Percentiles rank a stretch among this genome's conserved stretches.
Evolutionary conservation across 352 stramenopile genomes (phyloP).

Genomic region (Peronosclerospora sorghi): DNA sequence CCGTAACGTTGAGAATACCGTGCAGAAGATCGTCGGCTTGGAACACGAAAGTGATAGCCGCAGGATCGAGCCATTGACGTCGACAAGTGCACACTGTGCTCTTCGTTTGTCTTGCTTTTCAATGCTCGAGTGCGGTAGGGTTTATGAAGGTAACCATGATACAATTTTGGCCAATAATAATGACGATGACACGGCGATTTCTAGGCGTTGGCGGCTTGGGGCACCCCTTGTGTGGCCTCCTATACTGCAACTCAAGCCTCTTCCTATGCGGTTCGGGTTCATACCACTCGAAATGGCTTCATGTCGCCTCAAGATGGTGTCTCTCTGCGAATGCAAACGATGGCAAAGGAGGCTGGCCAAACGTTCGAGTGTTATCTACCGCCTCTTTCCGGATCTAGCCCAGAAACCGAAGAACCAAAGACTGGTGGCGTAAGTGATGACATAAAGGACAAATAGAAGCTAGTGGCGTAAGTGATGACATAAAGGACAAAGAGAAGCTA

Average conservation of each 20-base stretch:
- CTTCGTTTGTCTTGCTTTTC: too few species aligned
- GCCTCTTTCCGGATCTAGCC: slow-evolving; percentile 5
- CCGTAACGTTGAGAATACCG: too few species aligned
- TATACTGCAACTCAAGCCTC: slow-evolving; percentile 21
- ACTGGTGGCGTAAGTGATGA: neutral
- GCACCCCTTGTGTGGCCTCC: slow-evolving; percentile 1
- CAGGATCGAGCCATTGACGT: slow-evolving; percentile 13
- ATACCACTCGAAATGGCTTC: slow-evolving; percentile 32
- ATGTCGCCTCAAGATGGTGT: slow-evolving; percentile 7
- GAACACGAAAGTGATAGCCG: too few species aligned
- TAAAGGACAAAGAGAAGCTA: slow-evolving; percentile 5
- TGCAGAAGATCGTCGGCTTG: too few species aligned
- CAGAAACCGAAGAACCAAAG: slow-evolving; percentile 2
- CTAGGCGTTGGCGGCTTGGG: slow-evolving; percentile 6
- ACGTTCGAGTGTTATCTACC: slow-evolving; percentile 71
- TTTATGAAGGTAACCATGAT: too few species aligned
- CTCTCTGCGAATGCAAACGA: slow-evolving; percentile 31
- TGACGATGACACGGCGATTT: neutral
- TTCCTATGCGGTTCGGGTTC: slow-evolving; percentile 62
- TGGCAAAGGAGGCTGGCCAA: slow-evolving; percentile 52
- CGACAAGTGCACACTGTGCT: too few species aligned
- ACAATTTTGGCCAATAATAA: too few species aligned
- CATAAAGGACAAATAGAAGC: slow-evolving; percentile 2
- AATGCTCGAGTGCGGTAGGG: too few species aligned
- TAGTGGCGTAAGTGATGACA: neutral